Evolutionary conservation across 768 basidiomycete species (phyloP).

Genomic region (Serendipita sp.): DNA sequence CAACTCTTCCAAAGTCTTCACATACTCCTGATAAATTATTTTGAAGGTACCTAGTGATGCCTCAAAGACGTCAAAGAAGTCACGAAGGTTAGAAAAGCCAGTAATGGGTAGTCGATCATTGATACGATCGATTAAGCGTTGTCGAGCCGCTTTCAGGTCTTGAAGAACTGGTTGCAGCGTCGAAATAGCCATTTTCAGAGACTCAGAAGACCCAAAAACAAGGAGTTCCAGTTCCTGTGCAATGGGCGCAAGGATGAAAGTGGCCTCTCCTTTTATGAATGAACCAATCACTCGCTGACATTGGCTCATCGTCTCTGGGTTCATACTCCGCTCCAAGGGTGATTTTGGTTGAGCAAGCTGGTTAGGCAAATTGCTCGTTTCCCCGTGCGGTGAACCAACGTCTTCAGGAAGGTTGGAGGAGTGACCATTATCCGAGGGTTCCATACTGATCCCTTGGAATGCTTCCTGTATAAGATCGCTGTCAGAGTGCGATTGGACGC

Average conservation of each 20-base stretch:
- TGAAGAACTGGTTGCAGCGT: background rate
- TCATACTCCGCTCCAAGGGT: background rate
- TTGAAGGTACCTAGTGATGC: background rate
- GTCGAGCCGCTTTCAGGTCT: background rate
- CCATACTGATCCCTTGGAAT: background rate
- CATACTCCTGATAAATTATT: background rate
- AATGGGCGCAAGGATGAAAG: background rate
- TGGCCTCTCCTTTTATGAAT: background rate
- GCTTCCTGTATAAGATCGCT: background rate
- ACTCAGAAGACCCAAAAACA: background rate
- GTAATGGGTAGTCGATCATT: background rate
- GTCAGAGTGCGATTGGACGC: background rate
- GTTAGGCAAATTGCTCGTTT: background rate
- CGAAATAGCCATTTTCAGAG: background rate
- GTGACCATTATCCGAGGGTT: background rate
- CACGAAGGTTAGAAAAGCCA: background rate
- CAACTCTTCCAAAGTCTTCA: background rate
- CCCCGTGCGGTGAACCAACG: background rate
- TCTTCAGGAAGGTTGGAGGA: background rate
- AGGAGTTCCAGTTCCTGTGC: background rate
- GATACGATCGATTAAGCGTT: background rate
- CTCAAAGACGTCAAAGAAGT: background rate
- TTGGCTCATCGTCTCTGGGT: background rate
- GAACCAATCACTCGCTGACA: background rate
- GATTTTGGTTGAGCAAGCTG: background rate